A percentile compares a stretch with the other conserved stretches of the same genome.
These are phyloP conservation scores for Volvox carteri DNA, from an alignment of 163 green algal species.

Conservation along the genomic window DNA sequence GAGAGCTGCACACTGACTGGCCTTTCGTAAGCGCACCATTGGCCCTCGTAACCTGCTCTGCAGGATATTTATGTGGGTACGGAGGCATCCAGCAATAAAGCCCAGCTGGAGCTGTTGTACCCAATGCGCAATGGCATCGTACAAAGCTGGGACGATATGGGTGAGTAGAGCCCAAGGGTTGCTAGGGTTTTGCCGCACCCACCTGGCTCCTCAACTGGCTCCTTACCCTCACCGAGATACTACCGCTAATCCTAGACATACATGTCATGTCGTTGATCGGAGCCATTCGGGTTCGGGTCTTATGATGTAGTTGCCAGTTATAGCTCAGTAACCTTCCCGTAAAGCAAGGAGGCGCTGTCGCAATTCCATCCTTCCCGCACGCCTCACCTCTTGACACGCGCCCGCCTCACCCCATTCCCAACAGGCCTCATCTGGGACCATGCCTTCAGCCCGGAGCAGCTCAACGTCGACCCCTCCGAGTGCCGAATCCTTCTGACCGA, in stretches of 20 bases:
- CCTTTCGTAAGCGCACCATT: too few relatives aligned
- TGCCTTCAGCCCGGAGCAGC: constrained; percentile 68
- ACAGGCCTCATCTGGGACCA: constrained; percentile 55
- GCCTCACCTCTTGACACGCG: background rate
- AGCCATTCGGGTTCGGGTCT: too few relatives aligned
- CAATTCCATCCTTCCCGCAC: background rate
- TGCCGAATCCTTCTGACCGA: constrained; percentile 84
- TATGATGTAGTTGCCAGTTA: too few relatives aligned
- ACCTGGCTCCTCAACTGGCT: too few relatives aligned
- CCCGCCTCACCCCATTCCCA: background rate
- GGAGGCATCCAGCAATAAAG: constrained; percentile 66
- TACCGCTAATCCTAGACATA: too few relatives aligned
- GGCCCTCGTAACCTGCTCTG: too few relatives aligned
- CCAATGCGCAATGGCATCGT: constrained; percentile 84
- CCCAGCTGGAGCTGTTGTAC: constrained; percentile 81
- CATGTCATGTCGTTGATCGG: too few relatives aligned
- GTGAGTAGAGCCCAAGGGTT: background rate
- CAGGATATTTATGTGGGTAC: constrained; percentile 72
- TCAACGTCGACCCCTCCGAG: constrained; percentile 72
- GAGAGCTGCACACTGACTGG: too few relatives aligned
- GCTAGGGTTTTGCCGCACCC: too few relatives aligned
- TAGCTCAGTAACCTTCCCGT: too few relatives aligned
- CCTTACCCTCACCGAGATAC: too few relatives aligned
- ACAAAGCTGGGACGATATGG: constrained; percentile 84
- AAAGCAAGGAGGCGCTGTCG: background rate